Evolutionary conservation across 139 green algal genomes (phyloP), one percentile per base, ranked within the genome.

Genomic region (Chlorella sp.): DNA sequence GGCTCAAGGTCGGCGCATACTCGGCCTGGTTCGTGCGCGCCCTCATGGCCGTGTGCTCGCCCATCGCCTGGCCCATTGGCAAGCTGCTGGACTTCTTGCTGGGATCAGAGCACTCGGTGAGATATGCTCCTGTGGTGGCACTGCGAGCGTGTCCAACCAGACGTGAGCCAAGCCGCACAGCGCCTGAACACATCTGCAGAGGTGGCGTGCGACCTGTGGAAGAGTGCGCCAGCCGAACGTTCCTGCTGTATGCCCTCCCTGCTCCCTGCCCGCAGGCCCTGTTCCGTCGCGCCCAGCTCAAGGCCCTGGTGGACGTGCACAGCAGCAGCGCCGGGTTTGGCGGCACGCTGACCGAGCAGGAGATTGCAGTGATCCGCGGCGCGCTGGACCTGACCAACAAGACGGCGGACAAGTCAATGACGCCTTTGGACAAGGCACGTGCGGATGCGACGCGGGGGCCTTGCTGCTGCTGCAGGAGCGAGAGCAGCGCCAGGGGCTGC

Each of bases 301-400:
- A 97, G 69, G 91, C 90, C 6, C 80, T 96, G n/a, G 88, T 97
- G 35, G 88, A 94, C 69, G 83, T 96, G 14, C 93, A 97, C 81
- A 79, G 76, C 63, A 76, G 64, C 35, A 84, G 75, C 0, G 85
- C 92, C 49, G 89, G 88, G 17, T 82, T 95, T 81, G 93, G 90
- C 1, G 91, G 92, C 80, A 93, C 77, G 24, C 63, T 92, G 23
- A 86, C 71, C 3, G 71, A 85, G 60, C 76, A 88, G 60, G 83
- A 88, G 77, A 81, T 87, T 29, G 74, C 83, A 36, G 77, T 90
- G 36, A 92, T 92, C 67, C 73, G 81, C 4, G 93, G 93, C 0
- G 95, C 90, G 10, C 78, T 99, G 34, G 93, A 98, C 80, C 80
- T 97, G 36, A 93, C 89, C 0, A 73, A 84, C 74, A 97, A 97